phyloP scores from a whole-genome alignment of 208 protist genomes.

The Sergeia podlipaevii region DNA sequence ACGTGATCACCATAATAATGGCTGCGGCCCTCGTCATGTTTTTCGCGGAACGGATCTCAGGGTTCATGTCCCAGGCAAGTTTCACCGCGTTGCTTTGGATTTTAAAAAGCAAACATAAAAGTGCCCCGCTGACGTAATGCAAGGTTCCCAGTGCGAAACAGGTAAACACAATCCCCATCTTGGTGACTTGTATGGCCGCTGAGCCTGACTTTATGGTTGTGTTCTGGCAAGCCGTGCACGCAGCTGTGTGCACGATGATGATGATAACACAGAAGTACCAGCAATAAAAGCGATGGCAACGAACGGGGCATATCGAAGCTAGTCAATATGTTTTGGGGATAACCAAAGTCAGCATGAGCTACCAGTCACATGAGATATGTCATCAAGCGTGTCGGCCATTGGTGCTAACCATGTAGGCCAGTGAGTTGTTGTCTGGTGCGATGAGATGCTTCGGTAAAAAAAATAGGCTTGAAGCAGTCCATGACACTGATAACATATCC shows the following conservation, averaged over 20 bases:
- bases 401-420: slow-evolving; percentile 16
- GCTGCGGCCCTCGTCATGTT: slow-evolving; percentile 32
- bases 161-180: slow-evolving; percentile 13
- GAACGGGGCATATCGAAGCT: slow-evolving; percentile 49
- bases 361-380: slow-evolving; percentile 32
- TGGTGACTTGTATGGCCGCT: slow-evolving; percentile 4
- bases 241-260: slow-evolving; percentile 36
- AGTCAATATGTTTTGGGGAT: slow-evolving; percentile 63
- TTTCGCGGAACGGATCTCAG: slow-evolving; percentile 15
- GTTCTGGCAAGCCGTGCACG: slow-evolving; percentile 2
- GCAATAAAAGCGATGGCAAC: slow-evolving; percentile 47
- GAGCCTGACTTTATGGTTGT: slow-evolving; percentile 3
- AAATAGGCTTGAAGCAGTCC: slow-evolving; percentile 27
- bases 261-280: slow-evolving; percentile 34
- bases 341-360: slow-evolving; percentile 51
- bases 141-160: slow-evolving; percentile 42
- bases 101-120: slow-evolving; percentile 66
- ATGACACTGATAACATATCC: slow-evolving; percentile 30
- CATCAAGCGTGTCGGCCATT: slow-evolving; percentile 25
- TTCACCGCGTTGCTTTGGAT: slow-evolving; percentile 54
- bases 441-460: slow-evolving; percentile 10
- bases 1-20: slow-evolving; percentile 52
- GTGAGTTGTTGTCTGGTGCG: slow-evolving; percentile 14
- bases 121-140: slow-evolving; percentile 27
- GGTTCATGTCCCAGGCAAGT: slow-evolving; percentile 45